These are phyloP conservation scores for Pleurotus ostreatus DNA, from an alignment of 768 basidiomycete species.

Conservation along the genomic window DNA sequence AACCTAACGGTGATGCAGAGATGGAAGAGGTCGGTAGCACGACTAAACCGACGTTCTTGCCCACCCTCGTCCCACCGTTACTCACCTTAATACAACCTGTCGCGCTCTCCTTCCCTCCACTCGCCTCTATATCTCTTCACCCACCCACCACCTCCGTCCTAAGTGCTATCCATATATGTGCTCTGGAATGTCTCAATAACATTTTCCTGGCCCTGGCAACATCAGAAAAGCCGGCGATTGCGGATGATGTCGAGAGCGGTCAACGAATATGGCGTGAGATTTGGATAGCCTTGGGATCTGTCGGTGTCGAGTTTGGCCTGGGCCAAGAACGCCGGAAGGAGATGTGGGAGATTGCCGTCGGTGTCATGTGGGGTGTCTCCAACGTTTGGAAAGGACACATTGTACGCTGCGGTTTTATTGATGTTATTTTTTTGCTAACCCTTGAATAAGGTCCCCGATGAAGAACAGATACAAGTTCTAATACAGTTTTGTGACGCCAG, in stretches of 20 bases:
- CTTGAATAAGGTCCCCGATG: constrained; percentile 44
- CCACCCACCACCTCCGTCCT: constrained; percentile 88
- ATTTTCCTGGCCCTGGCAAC: constrained; percentile 72
- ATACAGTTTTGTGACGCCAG: constrained; percentile 61
- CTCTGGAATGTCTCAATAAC: constrained; percentile 89
- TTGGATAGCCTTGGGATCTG: constrained; percentile 57
- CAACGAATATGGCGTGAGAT: constrained; percentile 57
- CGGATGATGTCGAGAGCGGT: constrained; percentile 46
- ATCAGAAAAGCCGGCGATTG: constrained; percentile 33
- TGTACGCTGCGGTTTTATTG: background rate
- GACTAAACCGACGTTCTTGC: constrained; percentile 41
- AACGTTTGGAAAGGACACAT: constrained; percentile 63
- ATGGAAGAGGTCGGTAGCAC: constrained; percentile 41
- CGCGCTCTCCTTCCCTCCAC: constrained; percentile 76
- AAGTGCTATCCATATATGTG: constrained; percentile 77
- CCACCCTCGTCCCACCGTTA: constrained; percentile 63
- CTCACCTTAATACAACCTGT: constrained; percentile 72
- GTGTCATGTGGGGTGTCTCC: constrained; percentile 87
- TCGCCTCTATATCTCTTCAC: constrained; percentile 64
- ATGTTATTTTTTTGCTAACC: background rate
- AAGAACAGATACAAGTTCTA: constrained; percentile 59
- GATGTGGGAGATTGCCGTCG: constrained; percentile 76
- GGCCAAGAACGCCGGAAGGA: constrained; percentile 70
- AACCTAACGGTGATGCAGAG: constrained; percentile 30
- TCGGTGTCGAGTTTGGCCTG: constrained; percentile 54